Evolutionary conservation across 805 yeast genomes (phyloP).

Genomic region (Wickerhamiella musiphila): DNA sequence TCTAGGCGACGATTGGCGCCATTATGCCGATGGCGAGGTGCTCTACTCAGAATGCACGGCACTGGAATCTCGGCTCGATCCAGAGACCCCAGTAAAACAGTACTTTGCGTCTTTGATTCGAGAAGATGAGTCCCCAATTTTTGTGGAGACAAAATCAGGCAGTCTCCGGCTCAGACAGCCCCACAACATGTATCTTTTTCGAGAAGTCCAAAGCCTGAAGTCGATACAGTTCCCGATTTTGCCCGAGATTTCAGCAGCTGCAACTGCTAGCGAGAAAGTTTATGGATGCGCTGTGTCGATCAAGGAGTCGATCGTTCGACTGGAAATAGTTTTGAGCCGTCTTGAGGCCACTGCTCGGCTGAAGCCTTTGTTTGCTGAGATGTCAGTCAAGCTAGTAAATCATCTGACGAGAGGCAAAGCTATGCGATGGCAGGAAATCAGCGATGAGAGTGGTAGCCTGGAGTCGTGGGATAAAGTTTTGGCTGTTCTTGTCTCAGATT

Average conservation of each 20-base stretch:
- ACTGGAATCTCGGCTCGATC: slow-evolving; percentile 31
- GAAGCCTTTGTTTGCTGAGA: slow-evolving; percentile 14
- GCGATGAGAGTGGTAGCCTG: too few species aligned
- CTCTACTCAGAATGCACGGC: slow-evolving; percentile 33
- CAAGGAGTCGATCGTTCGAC: slow-evolving; percentile 36
- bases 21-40: slow-evolving; percentile 48
- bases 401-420: too few species aligned
- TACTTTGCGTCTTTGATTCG: slow-evolving; percentile 31
- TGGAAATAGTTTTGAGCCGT: slow-evolving; percentile 2
- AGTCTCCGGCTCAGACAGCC: too few species aligned
- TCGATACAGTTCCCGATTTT: slow-evolving; percentile 43
- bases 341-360: not conserved
- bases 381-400: not conserved
- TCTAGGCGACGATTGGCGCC: slow-evolving; percentile 44
- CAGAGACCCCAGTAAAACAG: slow-evolving; percentile 24
- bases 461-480: slow-evolving; percentile 17
- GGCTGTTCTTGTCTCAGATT: not conserved
- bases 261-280: slow-evolving; percentile 33
- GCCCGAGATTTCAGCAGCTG: slow-evolving; percentile 27
- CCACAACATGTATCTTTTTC: too few species aligned
- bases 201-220: slow-evolving; percentile 36
- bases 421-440: too few species aligned
- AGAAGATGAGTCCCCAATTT: too few species aligned
- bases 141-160: too few species aligned
- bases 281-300: slow-evolving; percentile 42